Evolutionary conservation across 257 asterid genomes (phyloP), one percentile per base, ranked within the genome.

Genomic region (Solanum clarkiae): DNA sequence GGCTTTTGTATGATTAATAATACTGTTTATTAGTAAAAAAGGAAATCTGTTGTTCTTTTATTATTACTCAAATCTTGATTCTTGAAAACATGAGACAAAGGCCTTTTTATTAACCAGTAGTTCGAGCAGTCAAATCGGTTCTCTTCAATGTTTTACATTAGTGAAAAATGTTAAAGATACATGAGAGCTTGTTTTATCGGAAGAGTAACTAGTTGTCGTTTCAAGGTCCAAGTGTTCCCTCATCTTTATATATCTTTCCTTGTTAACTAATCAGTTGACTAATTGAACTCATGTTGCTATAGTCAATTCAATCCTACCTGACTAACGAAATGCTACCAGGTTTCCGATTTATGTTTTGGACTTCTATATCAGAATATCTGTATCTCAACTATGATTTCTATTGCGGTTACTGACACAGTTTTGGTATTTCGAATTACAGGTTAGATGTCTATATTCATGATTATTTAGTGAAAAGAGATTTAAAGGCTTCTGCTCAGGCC

Each of bases 401-500:
- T 70, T 26, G 14, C 15, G 47, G 16, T 40, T 18, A 42, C 81
- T 84, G 40, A 57, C 80, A 56, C 40, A 47, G 86, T 86, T 59
- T 84, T 86, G 63, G 51, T 60, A 11, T 66, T 81, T 57, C 70
- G 62, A 15, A 79, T 84, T 59, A 53, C 90, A 97, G 99, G 99
- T 84, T 97, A 90, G 99, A 97, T 87, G 99, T 97, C 66, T 97
- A 97, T 83, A 97, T 97, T 86, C 93, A 97, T 72, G 99, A 97
- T 88, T 97, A 97, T 90, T 90, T 97, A 72, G 98, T 97, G 75
- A 97, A 97, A 91, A 93, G 99, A 89, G 99, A 95, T 89, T 90
- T 97, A 90, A 97, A 95, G 90, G 97, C 97, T 72, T 90, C 98
- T 45, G 99, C 99, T 29, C 98, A 95, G 91, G 98, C 99, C 24